Evolutionary conservation across 2,329 filamentous ascomycete species (phyloP), one percentile per base, ranked within the genome.

Genomic region (Shiraia bambusicola): DNA sequence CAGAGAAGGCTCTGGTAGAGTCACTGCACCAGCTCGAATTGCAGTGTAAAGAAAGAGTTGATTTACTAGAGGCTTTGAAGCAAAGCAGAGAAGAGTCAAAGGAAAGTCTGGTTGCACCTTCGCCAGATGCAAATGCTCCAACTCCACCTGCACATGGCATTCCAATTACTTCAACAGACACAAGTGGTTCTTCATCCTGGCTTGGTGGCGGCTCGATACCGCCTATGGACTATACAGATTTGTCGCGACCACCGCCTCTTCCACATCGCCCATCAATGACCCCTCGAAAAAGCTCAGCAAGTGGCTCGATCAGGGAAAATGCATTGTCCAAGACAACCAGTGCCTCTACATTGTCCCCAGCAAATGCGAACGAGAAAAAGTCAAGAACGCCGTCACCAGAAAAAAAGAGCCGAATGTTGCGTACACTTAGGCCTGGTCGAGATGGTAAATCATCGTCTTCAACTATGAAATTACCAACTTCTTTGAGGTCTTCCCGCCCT

Each of bases 41-140:
- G 49, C 92, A 96, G 70, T 96, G 91, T 69, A 92, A 93, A 67
- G 92, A 97, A 70, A 81, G 91, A 34, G 88, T 96, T 36, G 89
- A 95, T 64, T 75, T 97, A 25, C 77, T 97, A 6, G 86, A 93
- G 63, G 86, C 91, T 6, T 73, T 97, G 42, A 81, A 84, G 47
- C 75, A 86, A 50, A 86, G 81, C 56, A 73, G 80, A 24, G 72
- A 77, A 47, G 80, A 83, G 33, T 73, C 72, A 7, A 70, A 69
- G 17, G 62, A 57, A 60, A 73, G 48, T 66, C 27, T 54, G 10
- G 29, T 49, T 24, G 51, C 51, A 9, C 34, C 45, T 17, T 42
- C 50, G 17, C 34, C 53, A 22, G 49, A 58, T 28, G 36, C 55
- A 17, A 54, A 57, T 27, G 49, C 59, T 3, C 59, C 58, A 13